These are phyloP conservation scores for Pseudofabraea citricarpa DNA, from an alignment of 2,329 filamentous ascomycete species.

Conservation along the genomic window DNA sequence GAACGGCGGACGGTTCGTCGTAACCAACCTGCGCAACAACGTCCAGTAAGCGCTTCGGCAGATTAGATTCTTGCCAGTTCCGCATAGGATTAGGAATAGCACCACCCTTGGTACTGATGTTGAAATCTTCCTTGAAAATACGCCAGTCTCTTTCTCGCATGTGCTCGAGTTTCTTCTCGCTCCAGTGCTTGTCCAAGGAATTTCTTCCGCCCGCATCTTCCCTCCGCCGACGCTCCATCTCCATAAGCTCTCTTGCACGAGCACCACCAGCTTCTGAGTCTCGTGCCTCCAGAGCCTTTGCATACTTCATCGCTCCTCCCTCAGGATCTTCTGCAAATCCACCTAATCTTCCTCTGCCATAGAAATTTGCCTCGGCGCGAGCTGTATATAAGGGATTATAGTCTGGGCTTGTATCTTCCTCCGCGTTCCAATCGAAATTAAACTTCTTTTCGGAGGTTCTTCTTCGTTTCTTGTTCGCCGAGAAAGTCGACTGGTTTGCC, in stretches of 20 bases:
- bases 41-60: slow-evolving; percentile 73
- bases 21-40: slow-evolving; percentile 86
- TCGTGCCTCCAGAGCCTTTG: slow-evolving; percentile 66
- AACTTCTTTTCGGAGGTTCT: slow-evolving; percentile 95
- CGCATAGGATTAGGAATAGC: slow-evolving; percentile 94
- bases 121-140: slow-evolving; percentile 99
- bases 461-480: slow-evolving; percentile 91
- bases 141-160: slow-evolving; percentile 99
- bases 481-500: slow-evolving; percentile 81
- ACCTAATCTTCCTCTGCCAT: slow-evolving; percentile 61
- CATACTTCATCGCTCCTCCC: slow-evolving; percentile 49
- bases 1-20: slow-evolving; percentile 84
- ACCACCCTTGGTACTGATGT: slow-evolving; percentile 90
- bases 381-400: slow-evolving; percentile 78
- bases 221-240: slow-evolving; percentile 75
- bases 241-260: slow-evolving; percentile 74
- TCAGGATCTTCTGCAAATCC: slow-evolving; percentile 59
- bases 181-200: slow-evolving; percentile 89
- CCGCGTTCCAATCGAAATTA: slow-evolving; percentile 96
- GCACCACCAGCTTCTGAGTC: slow-evolving; percentile 72
- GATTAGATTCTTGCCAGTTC: slow-evolving; percentile 78
- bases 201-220: slow-evolving; percentile 68
- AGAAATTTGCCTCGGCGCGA: slow-evolving; percentile 63
- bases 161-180: slow-evolving; percentile 82
- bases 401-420: slow-evolving; percentile 84